These are phyloP conservation scores for Myriosclerotinia scirpicola DNA, from an alignment of 2,329 filamentous ascomycete species.

Conservation along the genomic window DNA sequence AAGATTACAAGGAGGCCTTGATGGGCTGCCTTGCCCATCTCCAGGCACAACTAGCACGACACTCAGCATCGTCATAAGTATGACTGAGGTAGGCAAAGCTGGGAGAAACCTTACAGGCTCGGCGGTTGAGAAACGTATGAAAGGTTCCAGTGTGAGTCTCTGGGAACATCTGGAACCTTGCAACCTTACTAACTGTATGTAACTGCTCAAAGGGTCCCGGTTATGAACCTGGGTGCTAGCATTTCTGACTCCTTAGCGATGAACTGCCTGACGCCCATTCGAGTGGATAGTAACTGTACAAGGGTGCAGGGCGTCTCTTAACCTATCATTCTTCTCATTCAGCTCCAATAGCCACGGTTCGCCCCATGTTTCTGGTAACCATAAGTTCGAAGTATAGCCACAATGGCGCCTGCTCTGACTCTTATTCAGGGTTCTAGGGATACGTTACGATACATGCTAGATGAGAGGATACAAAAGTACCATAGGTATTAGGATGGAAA, in stretches of 20 bases:
- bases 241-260: constrained; percentile 4
- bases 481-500: not conserved
- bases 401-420: constrained; percentile 14
- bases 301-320: constrained; percentile 6
- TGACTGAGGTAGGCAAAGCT: constrained; percentile 23
- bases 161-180: constrained; percentile 16
- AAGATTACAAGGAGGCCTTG: constrained; percentile 4
- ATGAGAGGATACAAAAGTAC: constrained; percentile 6
- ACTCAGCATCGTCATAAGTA: constrained; percentile 18
- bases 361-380: constrained; percentile 15
- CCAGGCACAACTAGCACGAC: constrained; percentile 8
- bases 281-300: not conserved
- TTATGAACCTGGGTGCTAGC: not conserved
- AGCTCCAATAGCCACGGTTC: constrained; percentile 11
- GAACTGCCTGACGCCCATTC: constrained; percentile 1
- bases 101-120: constrained; percentile 14
- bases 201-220: constrained; percentile 3
- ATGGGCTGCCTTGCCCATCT: not conserved
- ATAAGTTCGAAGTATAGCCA: constrained; percentile 15
- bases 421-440: not conserved
- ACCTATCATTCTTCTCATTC: constrained; percentile 16
- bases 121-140: constrained; percentile 1
- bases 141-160: constrained; percentile 15
- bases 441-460: not conserved
- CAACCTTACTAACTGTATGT: constrained; percentile 13